Evolutionary conservation across 495 filamentous ascomycete genomes (phyloP), one percentile per base, ranked within the genome.

Genomic region (Terfezia boudieri): DNA sequence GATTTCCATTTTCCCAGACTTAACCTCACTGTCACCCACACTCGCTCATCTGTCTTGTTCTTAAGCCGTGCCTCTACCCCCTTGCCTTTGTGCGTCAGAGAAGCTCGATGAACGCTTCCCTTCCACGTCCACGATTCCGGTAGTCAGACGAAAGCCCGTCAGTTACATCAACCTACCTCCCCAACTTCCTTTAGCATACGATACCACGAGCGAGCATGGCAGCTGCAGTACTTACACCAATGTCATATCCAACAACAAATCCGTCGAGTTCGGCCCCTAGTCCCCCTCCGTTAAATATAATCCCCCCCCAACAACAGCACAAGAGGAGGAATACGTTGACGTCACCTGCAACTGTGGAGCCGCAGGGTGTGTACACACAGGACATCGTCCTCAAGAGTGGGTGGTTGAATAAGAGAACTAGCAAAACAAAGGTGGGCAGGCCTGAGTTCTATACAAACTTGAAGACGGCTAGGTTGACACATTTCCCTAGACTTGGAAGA

Each of bases 301-400:
- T 35, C 41, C 50, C 56, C 36, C 35, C 36, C 4, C 38, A 26
- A 51, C 32, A 58, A 49, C 50, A 51, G 26, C 26, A 32, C 4
- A 32, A 32, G 52, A 53, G 36, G 48, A 60, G 50, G 52, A 46
- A 17, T 56, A 38, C 36, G 16, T 50, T 57, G 22, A 52, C 55
- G 35, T 46, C 52, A 36, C 56, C 55, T 52, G 57, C 37, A 17
- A 48, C 86, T 8, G 85, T 96, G 56, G 90, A 94, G 61, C 84
- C 94, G 67, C 87, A 95, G 64, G 90, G 90, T 37, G 86, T 84
- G 64, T 98, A 93, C 66, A 86, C 86, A 60, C 90, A 92, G 62
- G 90, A 98, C 65, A 79, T 86, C 14, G 84, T 95, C 43, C 69
- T 96, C 61, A 94, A 94, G 68, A 78, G 79, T 51, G 88, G 89